Conservation (phyloP, 768 basidiomycete genomes). For the Suillus brevipes region DNA sequence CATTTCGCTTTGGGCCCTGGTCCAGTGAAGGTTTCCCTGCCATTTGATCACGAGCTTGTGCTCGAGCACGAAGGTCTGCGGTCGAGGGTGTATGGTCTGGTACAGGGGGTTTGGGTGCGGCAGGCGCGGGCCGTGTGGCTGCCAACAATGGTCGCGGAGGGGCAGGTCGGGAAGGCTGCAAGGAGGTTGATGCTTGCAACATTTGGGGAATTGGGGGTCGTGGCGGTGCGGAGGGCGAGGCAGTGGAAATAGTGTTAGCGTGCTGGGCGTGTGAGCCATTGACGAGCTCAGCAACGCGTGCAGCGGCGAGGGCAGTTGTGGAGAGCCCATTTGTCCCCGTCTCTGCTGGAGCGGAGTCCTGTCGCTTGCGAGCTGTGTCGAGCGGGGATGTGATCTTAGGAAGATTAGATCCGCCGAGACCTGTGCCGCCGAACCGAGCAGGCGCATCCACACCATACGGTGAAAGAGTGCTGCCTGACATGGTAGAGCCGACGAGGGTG, state of each 20-base stretch:
- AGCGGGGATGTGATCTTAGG: conserved; percentile 44
- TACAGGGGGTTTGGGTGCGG: conserved; percentile 41
- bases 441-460: conserved; percentile 48
- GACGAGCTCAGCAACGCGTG: conserved; percentile 63
- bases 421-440: conserved; percentile 89
- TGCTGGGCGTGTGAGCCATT: conserved; percentile 49
- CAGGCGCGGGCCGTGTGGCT: conserved; percentile 54
- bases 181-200: conserved; percentile 34
- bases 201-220: conserved; percentile 31
- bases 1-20: conserved; percentile 47
- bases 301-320: conserved; percentile 48
- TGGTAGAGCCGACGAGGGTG: conserved; percentile 37
- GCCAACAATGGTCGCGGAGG: conserved; percentile 68
- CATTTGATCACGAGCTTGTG: conserved; percentile 48
- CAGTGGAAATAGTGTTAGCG: conserved; percentile 41
- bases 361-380: conserved; percentile 41
- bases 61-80: conserved; percentile 64
- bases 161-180: conserved; percentile 63
- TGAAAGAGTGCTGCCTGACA: conserved; percentile 26
- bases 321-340: conserved; percentile 37
- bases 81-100: conserved; percentile 59
- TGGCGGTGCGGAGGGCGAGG: conserved; percentile 23
- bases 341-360: conserved; percentile 46
- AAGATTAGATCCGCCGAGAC: conserved; percentile 70
- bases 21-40: conserved; percentile 32